These are phyloP conservation scores for Cladobotryum protrusum DNA, from an alignment of 2,329 filamentous ascomycete species.

Conservation along the genomic window DNA sequence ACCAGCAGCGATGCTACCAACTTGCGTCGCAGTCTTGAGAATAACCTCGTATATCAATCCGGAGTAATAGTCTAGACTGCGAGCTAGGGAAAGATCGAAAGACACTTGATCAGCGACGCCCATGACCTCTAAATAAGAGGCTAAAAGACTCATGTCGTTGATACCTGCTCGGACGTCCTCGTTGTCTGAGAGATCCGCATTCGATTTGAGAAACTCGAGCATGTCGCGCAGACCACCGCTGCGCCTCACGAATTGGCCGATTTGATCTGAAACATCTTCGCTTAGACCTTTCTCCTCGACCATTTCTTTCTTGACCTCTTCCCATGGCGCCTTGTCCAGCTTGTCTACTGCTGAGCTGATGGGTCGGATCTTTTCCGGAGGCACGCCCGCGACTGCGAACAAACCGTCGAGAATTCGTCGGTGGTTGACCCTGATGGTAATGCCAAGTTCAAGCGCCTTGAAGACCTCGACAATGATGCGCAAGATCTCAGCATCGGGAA, in stretches of 20 bases:
- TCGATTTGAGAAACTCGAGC: conserved; percentile 60
- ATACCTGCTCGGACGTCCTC: conserved; percentile 71
- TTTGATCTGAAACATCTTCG: conserved; percentile 71
- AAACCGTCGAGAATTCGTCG: conserved; percentile 88
- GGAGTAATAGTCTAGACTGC: conserved; percentile 90
- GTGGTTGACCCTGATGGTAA: conserved; percentile 92
- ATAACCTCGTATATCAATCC: conserved; percentile 87
- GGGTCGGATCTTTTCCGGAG: conserved; percentile 75
- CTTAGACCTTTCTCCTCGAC: conserved; percentile 82
- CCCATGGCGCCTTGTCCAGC: conserved; percentile 87
- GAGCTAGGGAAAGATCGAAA: conserved; percentile 83
- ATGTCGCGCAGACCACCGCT: conserved; percentile 67
- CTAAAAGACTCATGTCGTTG: conserved; percentile 72
- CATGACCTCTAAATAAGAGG: conserved; percentile 76
- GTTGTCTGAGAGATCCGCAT: conserved; percentile 64
- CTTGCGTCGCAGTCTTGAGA: conserved; percentile 74
- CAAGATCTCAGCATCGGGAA: conserved; percentile 85
- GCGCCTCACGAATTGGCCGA: conserved; percentile 72
- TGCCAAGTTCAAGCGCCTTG: conserved; percentile 67
- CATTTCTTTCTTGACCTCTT: conserved; percentile 88
- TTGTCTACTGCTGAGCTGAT: conserved; percentile 95
- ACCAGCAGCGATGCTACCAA: conserved; percentile 83
- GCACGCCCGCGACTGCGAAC: conserved; percentile 86
- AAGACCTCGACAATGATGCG: conserved; percentile 82
- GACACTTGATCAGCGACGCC: conserved; percentile 67